Conservation (phyloP, 768 basidiomycete species). For the Agrocybe chaxingu region DNA sequence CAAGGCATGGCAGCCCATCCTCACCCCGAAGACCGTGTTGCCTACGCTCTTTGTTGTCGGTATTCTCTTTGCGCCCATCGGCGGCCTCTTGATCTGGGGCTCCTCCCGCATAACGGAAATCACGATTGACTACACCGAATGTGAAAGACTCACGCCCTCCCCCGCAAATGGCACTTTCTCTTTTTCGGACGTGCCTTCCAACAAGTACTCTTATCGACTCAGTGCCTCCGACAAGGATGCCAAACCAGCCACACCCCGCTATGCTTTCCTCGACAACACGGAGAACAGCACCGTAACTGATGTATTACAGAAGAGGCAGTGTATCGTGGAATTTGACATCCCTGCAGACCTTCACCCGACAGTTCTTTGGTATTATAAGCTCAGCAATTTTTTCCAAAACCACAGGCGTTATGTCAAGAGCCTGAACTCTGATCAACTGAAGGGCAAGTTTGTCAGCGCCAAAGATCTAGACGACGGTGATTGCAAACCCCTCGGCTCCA, state of each 20-base stretch:
- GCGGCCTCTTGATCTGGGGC: slow-evolving; percentile 93
- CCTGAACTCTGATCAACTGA: slow-evolving; percentile 78
- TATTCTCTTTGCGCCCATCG: slow-evolving; percentile 93
- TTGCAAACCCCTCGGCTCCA: slow-evolving; percentile 83
- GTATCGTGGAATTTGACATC: slow-evolving; percentile 78
- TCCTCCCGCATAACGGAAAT: slow-evolving; percentile 80
- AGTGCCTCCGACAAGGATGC: slow-evolving; percentile 53
- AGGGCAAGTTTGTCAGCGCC: slow-evolving; percentile 58
- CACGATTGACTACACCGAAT: slow-evolving; percentile 92
- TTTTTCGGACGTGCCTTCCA: slow-evolving; percentile 59
- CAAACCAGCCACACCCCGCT: slow-evolving; percentile 58
- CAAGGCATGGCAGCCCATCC: slow-evolving; percentile 99
- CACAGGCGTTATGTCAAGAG: slow-evolving; percentile 97
- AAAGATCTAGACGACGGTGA: slow-evolving; percentile 60
- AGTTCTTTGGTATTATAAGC: slow-evolving; percentile 94
- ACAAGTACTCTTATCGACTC: slow-evolving; percentile 65
- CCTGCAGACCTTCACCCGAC: slow-evolving; percentile 70
- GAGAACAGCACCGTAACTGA: slow-evolving; percentile 41
- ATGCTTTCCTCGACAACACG: slow-evolving; percentile 69
- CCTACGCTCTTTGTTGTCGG: slow-evolving; percentile 96
- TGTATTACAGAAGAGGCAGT: slow-evolving; percentile 48
- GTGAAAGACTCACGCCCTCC: slow-evolving; percentile 62
- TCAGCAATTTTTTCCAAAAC: slow-evolving; percentile 97
- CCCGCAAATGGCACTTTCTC: slow-evolving; percentile 28
- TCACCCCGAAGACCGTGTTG: slow-evolving; percentile 95